phyloP scores from a whole-genome alignment of 169 alveolate genomes.

The Eimeria zaria region DNA sequence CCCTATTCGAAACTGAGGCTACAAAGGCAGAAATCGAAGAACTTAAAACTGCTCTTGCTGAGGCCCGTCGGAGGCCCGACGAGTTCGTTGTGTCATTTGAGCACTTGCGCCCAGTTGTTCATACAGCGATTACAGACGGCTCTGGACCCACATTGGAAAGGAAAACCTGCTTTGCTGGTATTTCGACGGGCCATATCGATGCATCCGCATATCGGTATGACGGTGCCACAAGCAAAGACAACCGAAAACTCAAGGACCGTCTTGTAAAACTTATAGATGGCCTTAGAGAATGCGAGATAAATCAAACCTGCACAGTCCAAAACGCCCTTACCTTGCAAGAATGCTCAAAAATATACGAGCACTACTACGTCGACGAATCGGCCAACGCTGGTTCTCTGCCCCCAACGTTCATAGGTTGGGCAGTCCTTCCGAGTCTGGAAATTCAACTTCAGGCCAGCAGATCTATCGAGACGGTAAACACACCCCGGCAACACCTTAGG shows the following conservation, averaged over 20 bases:
- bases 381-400: background rate
- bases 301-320: conserved; percentile 16
- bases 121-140: background rate
- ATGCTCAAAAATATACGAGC: conserved; percentile 2
- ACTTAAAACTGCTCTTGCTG: conserved; percentile 41
- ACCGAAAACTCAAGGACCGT: background rate
- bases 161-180: background rate
- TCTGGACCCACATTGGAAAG: background rate
- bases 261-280: background rate
- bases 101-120: conserved; percentile 47
- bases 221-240: background rate
- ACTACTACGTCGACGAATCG: conserved; percentile 21
- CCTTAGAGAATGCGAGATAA: conserved; percentile 44
- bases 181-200: background rate
- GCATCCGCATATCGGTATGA: background rate
- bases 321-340: conserved; percentile 18
- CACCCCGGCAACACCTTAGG: background rate
- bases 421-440: conserved; percentile 9
- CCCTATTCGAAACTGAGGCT: conserved; percentile 63
- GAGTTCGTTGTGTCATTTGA: conserved; percentile 40
- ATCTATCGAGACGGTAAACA: conserved; percentile 4
- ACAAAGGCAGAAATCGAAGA: conserved; percentile 42
- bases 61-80: conserved; percentile 40
- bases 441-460: conserved; percentile 10
- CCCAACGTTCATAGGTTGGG: background rate